Evolutionary conservation across 208 protist species (phyloP).

Genomic region (Acanthamoeba lugdunensis): DNA sequence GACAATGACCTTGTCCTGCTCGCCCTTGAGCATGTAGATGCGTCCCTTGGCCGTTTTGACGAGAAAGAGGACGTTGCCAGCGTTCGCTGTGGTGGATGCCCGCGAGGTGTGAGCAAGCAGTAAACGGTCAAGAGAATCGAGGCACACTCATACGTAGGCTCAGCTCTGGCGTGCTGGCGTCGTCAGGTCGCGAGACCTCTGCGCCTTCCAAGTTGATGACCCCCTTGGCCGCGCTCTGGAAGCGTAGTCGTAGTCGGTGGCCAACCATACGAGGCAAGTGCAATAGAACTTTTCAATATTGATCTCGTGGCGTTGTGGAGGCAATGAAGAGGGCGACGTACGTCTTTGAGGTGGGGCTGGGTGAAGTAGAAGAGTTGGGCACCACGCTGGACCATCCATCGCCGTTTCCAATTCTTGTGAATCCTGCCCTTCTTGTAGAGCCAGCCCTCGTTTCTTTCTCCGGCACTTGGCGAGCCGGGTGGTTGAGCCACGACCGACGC

Average conservation of each 20-base stretch:
- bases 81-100: neutral
- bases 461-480: neutral
- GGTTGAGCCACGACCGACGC: neutral
- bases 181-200: slow-evolving; percentile 25
- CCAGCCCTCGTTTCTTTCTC: slow-evolving; percentile 8
- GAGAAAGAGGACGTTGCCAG: slow-evolving; percentile 9
- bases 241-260: too few relatives aligned
- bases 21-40: slow-evolving; percentile 54
- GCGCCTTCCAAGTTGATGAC: slow-evolving; percentile 19
- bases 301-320: neutral
- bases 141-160: neutral
- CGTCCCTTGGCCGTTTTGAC: slow-evolving; percentile 48
- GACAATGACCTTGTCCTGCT: slow-evolving; percentile 18
- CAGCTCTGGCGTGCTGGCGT: neutral
- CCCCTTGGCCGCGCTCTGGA: slow-evolving; percentile 31
- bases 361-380: slow-evolving; percentile 55
- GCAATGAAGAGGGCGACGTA: neutral
- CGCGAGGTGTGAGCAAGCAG: neutral
- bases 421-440: slow-evolving; percentile 37
- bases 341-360: slow-evolving; percentile 21
- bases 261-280: neutral
- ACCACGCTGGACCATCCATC: slow-evolving; percentile 39
- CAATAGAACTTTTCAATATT: neutral
- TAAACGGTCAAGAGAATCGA: neutral
- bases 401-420: slow-evolving; percentile 64